Percentiles rank a stretch among this genome's conserved stretches.
These are phyloP conservation scores for Solanum ahanhuiri DNA, from an alignment of 257 asterid species.

Conservation along the genomic window DNA sequence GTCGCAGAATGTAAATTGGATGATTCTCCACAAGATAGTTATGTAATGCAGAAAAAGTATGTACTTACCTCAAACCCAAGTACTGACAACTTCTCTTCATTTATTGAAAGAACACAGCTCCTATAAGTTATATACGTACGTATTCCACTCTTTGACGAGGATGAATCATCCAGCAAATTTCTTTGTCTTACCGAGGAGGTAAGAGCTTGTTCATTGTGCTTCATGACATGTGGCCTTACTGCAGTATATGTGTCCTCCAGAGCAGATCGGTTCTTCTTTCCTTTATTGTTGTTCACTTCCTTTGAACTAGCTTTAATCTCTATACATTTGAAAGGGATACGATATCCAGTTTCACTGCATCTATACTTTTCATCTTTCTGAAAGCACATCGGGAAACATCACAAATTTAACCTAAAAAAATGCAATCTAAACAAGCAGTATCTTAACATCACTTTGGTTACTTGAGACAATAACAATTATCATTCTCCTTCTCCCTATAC, in stretches of 20 bases:
- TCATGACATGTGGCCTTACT: constrained; percentile 3
- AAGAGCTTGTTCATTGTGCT: constrained; percentile 11
- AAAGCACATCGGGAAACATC: not conserved
- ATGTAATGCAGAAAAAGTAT: not conserved
- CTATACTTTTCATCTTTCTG: constrained; percentile 72
- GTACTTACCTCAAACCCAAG: constrained; percentile 78
- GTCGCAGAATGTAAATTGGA: not conserved
- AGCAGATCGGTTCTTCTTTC: constrained; percentile 38
- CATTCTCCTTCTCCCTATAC: not conserved
- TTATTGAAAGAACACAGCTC: constrained; percentile 87
- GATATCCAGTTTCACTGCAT: constrained; percentile 94
- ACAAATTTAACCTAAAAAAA: not conserved
- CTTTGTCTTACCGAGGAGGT: constrained; percentile 31
- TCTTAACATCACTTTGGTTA: not conserved
- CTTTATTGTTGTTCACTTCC: constrained; percentile 24
- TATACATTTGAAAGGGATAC: constrained; percentile 79
- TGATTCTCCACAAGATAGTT: not conserved
- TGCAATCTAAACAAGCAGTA: not conserved
- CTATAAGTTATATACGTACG: constrained; percentile 59
- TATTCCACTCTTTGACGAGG: constrained; percentile 30
- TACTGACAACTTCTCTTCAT: constrained; percentile 78
- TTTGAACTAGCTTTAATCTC: constrained; percentile 31
- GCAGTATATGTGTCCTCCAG: constrained; percentile 31
- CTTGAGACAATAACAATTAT: not conserved
- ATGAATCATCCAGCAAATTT: constrained; percentile 37